Conservation (phyloP, 78 protist genomes). For the Pigoraptor vietnamica region DNA sequence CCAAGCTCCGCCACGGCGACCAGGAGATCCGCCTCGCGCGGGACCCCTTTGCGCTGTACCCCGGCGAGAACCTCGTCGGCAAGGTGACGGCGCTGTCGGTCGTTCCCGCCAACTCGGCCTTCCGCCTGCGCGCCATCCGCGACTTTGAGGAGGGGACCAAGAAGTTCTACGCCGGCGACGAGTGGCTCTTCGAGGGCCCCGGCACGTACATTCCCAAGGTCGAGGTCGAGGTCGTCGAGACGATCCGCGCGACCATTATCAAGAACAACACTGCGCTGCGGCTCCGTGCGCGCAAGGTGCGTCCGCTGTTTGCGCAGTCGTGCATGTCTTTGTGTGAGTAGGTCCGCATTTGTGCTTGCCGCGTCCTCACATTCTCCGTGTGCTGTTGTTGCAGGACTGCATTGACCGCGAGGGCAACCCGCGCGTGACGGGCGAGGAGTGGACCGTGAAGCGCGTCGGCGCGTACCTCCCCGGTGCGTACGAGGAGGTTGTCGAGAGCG, state of each 20-base stretch:
- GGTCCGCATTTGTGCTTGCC: no score
- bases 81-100: constrained; percentile 50
- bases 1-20: constrained; percentile 65
- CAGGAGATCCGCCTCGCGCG: constrained; percentile 59
- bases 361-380: neutral
- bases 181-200: constrained; percentile 83
- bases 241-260: constrained; percentile 48
- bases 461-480: constrained; percentile 53
- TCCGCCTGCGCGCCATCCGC: constrained; percentile 68
- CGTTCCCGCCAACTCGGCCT: constrained; percentile 58
- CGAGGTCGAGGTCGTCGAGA: constrained; percentile 52
- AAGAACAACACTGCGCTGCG: constrained; percentile 68
- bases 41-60: constrained; percentile 83
- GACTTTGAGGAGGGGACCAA: constrained; percentile 50
- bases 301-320: neutral
- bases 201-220: constrained; percentile 69
- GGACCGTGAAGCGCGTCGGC: constrained; percentile 57
- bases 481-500: constrained; percentile 60
- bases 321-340: no score
- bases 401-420: constrained; percentile 2
- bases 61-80: constrained; percentile 72
- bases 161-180: constrained; percentile 69
- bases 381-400: constrained; percentile 5
- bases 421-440: constrained; percentile 81
- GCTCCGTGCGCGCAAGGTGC: constrained; percentile 59